These are phyloP conservation scores for Ogataea pini DNA, from an alignment of 805 yeast genomes.

Conservation along the genomic window DNA sequence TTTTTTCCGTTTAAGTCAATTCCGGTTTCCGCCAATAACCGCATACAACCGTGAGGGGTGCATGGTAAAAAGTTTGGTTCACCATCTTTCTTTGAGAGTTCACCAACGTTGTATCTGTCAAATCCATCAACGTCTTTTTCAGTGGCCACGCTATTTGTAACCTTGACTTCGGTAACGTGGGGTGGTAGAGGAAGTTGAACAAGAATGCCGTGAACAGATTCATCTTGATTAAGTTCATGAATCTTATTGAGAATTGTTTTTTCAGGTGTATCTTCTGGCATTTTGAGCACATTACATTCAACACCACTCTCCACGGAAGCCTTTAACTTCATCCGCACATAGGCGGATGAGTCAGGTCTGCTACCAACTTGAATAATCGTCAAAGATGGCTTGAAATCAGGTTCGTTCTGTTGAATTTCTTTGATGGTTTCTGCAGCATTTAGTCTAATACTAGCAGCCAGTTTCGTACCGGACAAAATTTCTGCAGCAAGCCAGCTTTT, in stretches of 20 bases:
- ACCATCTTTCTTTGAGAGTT: constrained; percentile 72
- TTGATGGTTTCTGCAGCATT: constrained; percentile 44
- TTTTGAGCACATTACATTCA: constrained; percentile 56
- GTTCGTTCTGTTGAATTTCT: constrained; percentile 43
- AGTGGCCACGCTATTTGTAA: constrained; percentile 66
- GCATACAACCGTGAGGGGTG: constrained; percentile 80
- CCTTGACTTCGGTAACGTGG: constrained; percentile 64
- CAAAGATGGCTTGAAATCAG: constrained; percentile 63
- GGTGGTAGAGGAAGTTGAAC: constrained; percentile 77
- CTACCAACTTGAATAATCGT: constrained; percentile 76
- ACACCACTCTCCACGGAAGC: constrained; percentile 75
- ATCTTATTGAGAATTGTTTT: constrained; percentile 55
- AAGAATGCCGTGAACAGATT: constrained; percentile 66
- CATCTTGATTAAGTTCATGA: constrained; percentile 56
- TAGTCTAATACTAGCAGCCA: constrained; percentile 47
- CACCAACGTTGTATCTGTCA: constrained; percentile 76
- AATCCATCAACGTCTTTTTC: constrained; percentile 84
- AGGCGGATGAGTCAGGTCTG: constrained; percentile 78
- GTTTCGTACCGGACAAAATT: constrained; percentile 47
- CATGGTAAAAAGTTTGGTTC: constrained; percentile 74
- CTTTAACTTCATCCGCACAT: constrained; percentile 76
- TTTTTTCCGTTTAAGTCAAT: constrained; percentile 60
- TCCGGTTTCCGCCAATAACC: constrained; percentile 57
- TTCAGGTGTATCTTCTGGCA: constrained; percentile 59
- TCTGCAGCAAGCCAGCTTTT: constrained; percentile 27